phyloP scores from a whole-genome alignment of 2,329 filamentous ascomycete species.

The Parastagonospora avenae region DNA sequence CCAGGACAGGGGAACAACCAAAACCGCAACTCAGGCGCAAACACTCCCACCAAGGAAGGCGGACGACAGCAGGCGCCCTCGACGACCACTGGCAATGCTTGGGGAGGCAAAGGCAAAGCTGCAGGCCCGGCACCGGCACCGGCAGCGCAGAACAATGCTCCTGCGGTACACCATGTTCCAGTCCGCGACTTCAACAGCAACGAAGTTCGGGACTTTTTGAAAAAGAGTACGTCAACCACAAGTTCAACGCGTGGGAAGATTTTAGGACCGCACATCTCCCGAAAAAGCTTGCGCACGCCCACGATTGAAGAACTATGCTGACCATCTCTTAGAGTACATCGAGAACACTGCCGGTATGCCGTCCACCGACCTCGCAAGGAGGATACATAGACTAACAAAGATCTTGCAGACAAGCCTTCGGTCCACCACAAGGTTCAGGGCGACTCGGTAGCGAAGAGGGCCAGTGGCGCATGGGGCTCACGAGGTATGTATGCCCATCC shows the following conservation, averaged over 20 bases:
- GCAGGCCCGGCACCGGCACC: conserved; percentile 20
- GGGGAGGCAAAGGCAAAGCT: conserved; percentile 41
- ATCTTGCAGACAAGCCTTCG: conserved; percentile 31
- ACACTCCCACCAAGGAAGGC: conserved; percentile 40
- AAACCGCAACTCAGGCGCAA: conserved; percentile 36
- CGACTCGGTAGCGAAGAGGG: conserved; percentile 45
- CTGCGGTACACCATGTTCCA: conserved; percentile 40
- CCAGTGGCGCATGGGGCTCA: conserved; percentile 48
- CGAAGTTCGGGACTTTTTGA: conserved; percentile 51
- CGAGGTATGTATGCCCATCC: conserved; percentile 36
- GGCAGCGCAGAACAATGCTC: conserved; percentile 21
- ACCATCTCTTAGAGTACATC: conserved; percentile 29
- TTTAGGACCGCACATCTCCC: neutral
- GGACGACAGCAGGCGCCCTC: conserved; percentile 41
- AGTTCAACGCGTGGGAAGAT: neutral
- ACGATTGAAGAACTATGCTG: conserved; percentile 16
- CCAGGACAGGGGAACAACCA: conserved; percentile 40
- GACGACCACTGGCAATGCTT: conserved; percentile 40
- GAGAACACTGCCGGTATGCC: conserved; percentile 38
- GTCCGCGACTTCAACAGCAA: conserved; percentile 51
- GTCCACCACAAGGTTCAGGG: conserved; percentile 47
- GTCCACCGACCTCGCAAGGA: conserved; percentile 1
- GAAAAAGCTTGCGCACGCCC: neutral
- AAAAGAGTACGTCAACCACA: conserved; percentile 41
- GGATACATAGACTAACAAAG: conserved; percentile 26